Conservation (phyloP, 2,329 filamentous ascomycete species). For the Aureobasidium sp. region DNA sequence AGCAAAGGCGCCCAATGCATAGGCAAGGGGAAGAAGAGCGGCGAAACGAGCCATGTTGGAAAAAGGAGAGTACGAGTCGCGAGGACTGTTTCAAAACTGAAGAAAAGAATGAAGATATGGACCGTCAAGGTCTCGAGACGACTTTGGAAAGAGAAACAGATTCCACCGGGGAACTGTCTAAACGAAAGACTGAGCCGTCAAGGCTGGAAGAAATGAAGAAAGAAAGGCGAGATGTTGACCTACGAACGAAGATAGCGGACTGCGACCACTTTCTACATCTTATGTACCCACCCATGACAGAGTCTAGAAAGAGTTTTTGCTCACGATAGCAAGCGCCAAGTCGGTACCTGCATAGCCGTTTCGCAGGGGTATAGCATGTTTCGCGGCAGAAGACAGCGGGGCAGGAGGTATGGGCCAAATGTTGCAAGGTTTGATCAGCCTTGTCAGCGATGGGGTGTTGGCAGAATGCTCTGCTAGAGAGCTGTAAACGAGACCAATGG, state of each 20-base stretch:
- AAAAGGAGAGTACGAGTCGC: background rate
- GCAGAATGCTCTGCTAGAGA: background rate
- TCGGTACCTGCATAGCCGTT: constrained; percentile 6
- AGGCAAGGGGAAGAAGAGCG: constrained; percentile 8
- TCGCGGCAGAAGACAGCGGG: background rate
- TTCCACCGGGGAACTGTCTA: background rate
- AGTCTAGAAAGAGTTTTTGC: background rate
- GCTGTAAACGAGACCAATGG: background rate
- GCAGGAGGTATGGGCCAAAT: background rate
- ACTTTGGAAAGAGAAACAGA: constrained; percentile 2
- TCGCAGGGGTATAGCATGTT: constrained; percentile 6
- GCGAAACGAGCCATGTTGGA: constrained; percentile 14
- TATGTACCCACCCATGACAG: background rate
- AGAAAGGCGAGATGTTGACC: background rate
- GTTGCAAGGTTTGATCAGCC: constrained; percentile 1
- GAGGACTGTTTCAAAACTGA: background rate
- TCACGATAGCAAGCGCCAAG: background rate
- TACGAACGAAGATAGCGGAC: background rate
- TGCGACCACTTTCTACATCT: background rate
- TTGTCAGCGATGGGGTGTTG: background rate
- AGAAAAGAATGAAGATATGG: constrained; percentile 2
- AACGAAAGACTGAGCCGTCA: constrained; percentile 12
- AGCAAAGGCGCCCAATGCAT: constrained; percentile 11
- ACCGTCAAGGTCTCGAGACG: constrained; percentile 13
- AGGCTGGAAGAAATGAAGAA: constrained; percentile 10